These are phyloP conservation scores for Phytophthora podocarpi DNA, from an alignment of 352 stramenopile species.

Conservation along the genomic window DNA sequence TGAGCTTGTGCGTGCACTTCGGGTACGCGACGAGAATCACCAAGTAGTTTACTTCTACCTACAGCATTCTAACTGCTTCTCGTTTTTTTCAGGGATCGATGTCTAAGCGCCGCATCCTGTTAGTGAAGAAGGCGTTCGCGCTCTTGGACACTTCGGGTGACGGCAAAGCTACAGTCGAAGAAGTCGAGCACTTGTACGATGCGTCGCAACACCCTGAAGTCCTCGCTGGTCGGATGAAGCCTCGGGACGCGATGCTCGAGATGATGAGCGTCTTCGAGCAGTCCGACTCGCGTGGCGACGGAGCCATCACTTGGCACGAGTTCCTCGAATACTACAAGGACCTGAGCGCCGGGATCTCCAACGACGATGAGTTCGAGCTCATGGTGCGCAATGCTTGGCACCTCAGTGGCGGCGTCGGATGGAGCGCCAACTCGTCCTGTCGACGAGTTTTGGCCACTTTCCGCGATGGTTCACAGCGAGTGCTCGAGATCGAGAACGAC, in stretches of 20 bases:
- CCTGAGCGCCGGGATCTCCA: constrained; percentile 73
- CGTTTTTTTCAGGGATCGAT: constrained; percentile 61
- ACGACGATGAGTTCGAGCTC: constrained; percentile 89
- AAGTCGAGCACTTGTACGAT: constrained; percentile 80
- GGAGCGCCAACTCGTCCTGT: constrained; percentile 77
- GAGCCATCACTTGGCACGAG: constrained; percentile 77
- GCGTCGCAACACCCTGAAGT: constrained; percentile 85
- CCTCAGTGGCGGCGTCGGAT: constrained; percentile 77
- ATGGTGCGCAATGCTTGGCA: constrained; percentile 90
- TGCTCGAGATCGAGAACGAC: constrained; percentile 78
- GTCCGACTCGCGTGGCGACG: constrained; percentile 35
- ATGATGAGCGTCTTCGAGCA: constrained; percentile 83
- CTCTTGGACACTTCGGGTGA: constrained; percentile 71
- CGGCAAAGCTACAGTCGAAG: constrained; percentile 63
- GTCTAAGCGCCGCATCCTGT: constrained; percentile 70
- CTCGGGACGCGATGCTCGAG: constrained; percentile 76
- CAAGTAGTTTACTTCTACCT: too few species aligned
- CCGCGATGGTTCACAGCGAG: constrained; percentile 65
- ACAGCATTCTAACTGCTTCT: too few species aligned
- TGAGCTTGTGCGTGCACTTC: constrained; percentile 89
- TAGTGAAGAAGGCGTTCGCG: constrained; percentile 89
- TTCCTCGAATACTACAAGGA: constrained; percentile 94
- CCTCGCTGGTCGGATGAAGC: constrained; percentile 57
- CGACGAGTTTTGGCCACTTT: constrained; percentile 78
- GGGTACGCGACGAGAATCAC: too few species aligned